Percentiles rank a stretch among this genome's conserved stretches.
These are phyloP conservation scores for Flueggea neowawraea DNA, from an alignment of 441 rosid species.

Conservation along the genomic window DNA sequence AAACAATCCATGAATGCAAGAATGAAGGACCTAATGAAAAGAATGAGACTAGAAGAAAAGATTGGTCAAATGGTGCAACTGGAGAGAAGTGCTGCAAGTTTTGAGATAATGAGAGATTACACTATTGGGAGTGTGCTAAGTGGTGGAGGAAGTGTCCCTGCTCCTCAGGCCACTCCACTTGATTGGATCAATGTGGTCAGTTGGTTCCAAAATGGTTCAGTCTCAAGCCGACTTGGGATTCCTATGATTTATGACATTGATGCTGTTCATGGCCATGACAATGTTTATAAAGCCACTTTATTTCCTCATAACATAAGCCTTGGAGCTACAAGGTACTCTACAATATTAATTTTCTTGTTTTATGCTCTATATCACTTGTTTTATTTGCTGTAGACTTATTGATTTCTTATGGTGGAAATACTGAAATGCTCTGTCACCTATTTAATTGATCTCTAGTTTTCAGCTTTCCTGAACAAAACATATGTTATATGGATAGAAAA, in stretches of 20 bases:
- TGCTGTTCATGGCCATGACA: slow-evolving; percentile 72
- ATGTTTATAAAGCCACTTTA: slow-evolving; percentile 56
- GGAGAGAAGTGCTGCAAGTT: slow-evolving; percentile 22
- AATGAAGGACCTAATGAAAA: slow-evolving; percentile 30
- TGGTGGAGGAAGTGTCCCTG: slow-evolving; percentile 85
- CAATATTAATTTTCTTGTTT: no score
- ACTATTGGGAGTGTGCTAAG: slow-evolving; percentile 62
- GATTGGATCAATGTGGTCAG: slow-evolving; percentile 59
- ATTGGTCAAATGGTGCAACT: slow-evolving; percentile 49
- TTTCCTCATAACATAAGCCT: slow-evolving; percentile 79
- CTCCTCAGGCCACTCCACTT: slow-evolving; percentile 38
- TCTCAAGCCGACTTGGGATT: slow-evolving; percentile 64
- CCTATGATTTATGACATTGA: slow-evolving; percentile 84
- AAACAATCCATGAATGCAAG: slow-evolving; percentile 11
- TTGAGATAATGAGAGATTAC: slow-evolving; percentile 28
- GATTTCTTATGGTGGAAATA: no score
- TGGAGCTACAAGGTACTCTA: slow-evolving; percentile 56
- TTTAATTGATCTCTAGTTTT: no score
- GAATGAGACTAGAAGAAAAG: slow-evolving; percentile 40
- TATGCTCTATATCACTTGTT: no score
- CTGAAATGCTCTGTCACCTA: no score
- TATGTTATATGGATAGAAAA: no score
- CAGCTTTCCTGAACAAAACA: no score
- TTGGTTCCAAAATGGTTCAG: slow-evolving; percentile 52
- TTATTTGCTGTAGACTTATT: no score